phyloP scores from a whole-genome alignment of 306 rosid genomes.

The Dicorynia guianensis region DNA sequence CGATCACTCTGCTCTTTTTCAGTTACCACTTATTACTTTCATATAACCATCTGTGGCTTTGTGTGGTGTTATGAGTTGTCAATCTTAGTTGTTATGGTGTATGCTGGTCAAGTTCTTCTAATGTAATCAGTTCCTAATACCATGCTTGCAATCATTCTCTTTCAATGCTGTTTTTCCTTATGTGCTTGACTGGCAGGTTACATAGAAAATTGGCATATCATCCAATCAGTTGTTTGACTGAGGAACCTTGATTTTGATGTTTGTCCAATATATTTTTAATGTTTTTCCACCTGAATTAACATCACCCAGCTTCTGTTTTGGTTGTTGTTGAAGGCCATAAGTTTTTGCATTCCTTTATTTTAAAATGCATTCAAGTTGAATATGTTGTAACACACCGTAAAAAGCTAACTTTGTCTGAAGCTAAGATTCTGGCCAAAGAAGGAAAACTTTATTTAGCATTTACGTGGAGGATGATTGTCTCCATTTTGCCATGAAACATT shows the following conservation, averaged over 20 bases:
- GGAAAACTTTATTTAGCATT: conserved; percentile 31
- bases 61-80: neutral
- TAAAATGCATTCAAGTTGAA: conserved; percentile 24
- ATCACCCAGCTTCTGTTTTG: too few relatives aligned
- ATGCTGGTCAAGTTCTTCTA: conserved; percentile 1
- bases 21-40: neutral
- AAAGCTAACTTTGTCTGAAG: conserved; percentile 9
- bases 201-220: neutral
- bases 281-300: neutral
- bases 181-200: conserved; percentile 8
- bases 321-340: too few relatives aligned
- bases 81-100: conserved; percentile 3
- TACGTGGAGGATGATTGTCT: conserved; percentile 3
- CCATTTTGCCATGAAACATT: neutral
- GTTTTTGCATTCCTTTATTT: conserved; percentile 25
- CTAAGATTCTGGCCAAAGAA: neutral
- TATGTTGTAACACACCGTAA: conserved; percentile 22
- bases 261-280: neutral
- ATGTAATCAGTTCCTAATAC: neutral
- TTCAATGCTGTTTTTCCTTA: neutral
- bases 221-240: neutral
- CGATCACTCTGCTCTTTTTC: conserved; percentile 4
- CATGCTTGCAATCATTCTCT: neutral
- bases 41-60: conserved; percentile 8
- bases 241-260: neutral